Percentiles rank a stretch among this genome's conserved stretches.
phyloP scores from a whole-genome alignment of 2,329 filamentous ascomycete genomes.

The Huntiella bhutanensis region DNA sequence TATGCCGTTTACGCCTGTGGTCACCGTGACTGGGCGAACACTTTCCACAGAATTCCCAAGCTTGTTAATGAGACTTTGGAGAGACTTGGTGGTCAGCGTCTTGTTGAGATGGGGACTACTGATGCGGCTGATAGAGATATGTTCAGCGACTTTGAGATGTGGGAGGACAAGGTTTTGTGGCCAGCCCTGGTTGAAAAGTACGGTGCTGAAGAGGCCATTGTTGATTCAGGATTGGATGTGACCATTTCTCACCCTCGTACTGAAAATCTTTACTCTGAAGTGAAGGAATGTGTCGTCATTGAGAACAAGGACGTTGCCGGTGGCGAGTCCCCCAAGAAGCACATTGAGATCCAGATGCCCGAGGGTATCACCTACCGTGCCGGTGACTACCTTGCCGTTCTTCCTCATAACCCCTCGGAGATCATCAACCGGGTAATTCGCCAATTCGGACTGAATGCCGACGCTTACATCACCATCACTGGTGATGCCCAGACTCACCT shows the following conservation, averaged over 20 bases:
- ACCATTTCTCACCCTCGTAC: constrained; percentile 35
- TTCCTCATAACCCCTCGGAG: constrained; percentile 48
- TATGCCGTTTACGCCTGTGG: constrained; percentile 55
- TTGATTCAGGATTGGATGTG: constrained; percentile 20
- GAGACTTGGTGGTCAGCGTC: constrained; percentile 18
- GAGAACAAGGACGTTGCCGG: constrained; percentile 31
- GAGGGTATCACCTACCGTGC: constrained; percentile 45
- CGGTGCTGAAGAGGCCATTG: constrained; percentile 24
- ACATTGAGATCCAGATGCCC: constrained; percentile 50
- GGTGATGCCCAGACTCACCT: constrained; percentile 32
- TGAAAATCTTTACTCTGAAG: constrained; percentile 41
- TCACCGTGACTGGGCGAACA: constrained; percentile 34
- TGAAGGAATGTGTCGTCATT: constrained; percentile 40
- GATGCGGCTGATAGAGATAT: constrained; percentile 46
- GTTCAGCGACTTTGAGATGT: constrained; percentile 47
- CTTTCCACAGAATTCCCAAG: constrained; percentile 49
- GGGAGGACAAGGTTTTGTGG: constrained; percentile 40
- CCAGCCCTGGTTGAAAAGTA: constrained; percentile 29
- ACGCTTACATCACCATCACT: constrained; percentile 43
- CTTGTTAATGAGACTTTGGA: constrained; percentile 36
- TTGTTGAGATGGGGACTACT: constrained; percentile 31
- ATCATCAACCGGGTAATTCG: constrained; percentile 45
- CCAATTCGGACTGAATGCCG: constrained; percentile 48
- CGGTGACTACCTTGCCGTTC: constrained; percentile 58
- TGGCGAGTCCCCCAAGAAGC: constrained; percentile 37